Evolutionary conservation across 2,329 filamentous ascomycete genomes (phyloP), one percentile per base, ranked within the genome.

Genomic region (Botrytis sinoallii): DNA sequence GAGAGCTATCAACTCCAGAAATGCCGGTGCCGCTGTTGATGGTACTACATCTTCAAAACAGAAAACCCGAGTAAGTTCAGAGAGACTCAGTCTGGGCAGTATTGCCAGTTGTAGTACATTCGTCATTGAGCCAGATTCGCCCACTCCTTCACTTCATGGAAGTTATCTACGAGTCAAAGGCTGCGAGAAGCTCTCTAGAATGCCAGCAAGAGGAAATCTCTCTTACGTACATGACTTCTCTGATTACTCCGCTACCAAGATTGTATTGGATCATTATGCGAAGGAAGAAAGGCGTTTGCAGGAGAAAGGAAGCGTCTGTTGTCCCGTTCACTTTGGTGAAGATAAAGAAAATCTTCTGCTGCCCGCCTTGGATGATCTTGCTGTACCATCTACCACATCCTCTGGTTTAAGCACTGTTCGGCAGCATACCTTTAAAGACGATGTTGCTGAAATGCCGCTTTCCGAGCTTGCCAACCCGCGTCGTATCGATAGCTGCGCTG

Each of bases 141-240:
- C 59, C 7, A 38, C 3, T 40, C 8, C 48, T 40, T 70, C 67
- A 32, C 14, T 20, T 22, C 22, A 35, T 25, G 59, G 61, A 32
- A 57, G 29, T 48, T 29, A 48, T 52, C 14, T 55, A 16, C 32
- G 52, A 10, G 38, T 38, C 9, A 57, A 70, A 29, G 38, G 57
- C 22, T 70, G 71, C 32, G 71, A 73, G 25, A 70, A 61, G 35
- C 57, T 70, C 32, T 69, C 66, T 16, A 69, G 66, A 52, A 72
- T 65, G 35, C 46, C 70, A 59, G 38, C 60, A 38, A 52, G 60
- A 35, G 61, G 29, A 38, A 48, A 79, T 22, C 70, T 78, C 16
- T 78, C 78, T 25, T 79, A 79, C 38, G 73, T 78, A 40, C 78
- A 80, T 74, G 77, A 79, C 38, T 79, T 77, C 52, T 75, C 73